Base-by-base conservation (phyloP, 2,329 filamentous ascomycete species). In the Cladosporium phlei region DNA sequence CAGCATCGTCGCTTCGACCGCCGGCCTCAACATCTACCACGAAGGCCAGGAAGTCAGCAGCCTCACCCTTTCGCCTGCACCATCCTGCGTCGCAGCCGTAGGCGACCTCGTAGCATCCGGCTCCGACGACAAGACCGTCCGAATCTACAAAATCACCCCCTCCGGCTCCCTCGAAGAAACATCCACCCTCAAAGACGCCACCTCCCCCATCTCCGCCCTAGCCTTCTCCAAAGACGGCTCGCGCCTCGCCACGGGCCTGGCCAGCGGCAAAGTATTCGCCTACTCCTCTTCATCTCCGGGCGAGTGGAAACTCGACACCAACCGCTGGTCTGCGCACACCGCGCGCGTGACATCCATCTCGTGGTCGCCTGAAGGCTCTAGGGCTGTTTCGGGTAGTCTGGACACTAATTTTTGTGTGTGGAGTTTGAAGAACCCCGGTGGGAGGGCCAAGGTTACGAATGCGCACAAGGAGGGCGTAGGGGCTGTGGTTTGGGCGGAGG, bases 381-480 rank as follows among this genome's bases (percentile, higher is more conserved):
- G 89, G 62, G 83, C 90, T 2, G 88, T 82, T 16, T 95, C 86
- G 63, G 91, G 90, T 10, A 85, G 82, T 35, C 71, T 98, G 39
- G 93, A 98, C 65, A 96, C 91, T 0, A 89, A 95, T 60, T 78
- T 98, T 16, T 90, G 88, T 63, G 82, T 95, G 22, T 98, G 93
- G 88, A 95, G 88, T 64, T 68, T 96, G 47, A 71, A 74, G 33
- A 86, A 88, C 63, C 91, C 91, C 1, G 89, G 88, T 2, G 86
- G 86, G 67, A 79, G 91, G 56, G 79, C 94, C 56, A 91, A 93
- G 72, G 84, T 82, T 11, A 70, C 82, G 17, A 95, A 95, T 62
- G 89, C 91, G 39, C 93, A 98, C 71, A 96, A 96, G 70, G 93
- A 97, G 62, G 93, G 93, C 8, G 89, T 97, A 14, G 88, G 85